Evolutionary conservation across 345 rosid species (phyloP).

Genomic region (Eutrema heterophyllum): DNA sequence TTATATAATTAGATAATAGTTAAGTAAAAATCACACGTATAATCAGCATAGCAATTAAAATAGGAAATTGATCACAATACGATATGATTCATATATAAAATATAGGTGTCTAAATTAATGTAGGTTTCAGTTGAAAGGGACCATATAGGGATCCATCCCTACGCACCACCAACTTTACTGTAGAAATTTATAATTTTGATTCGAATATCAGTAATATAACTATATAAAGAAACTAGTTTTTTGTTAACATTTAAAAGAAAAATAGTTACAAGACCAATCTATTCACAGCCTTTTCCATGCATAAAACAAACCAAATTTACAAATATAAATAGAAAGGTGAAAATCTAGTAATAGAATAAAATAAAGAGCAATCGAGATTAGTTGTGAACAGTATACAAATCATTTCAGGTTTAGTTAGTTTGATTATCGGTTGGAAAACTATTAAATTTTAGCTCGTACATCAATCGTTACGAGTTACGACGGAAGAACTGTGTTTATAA

Average conservation of each 20-base stretch:
- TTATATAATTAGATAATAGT: too few species aligned
- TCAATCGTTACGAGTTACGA: not conserved
- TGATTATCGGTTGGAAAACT: not conserved
- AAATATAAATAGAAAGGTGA: not conserved
- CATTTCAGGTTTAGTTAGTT: not conserved
- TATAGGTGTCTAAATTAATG: conserved; percentile 6
- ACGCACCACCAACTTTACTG: conserved; percentile 31
- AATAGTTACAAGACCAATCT: not conserved
- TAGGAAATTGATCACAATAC: not conserved
- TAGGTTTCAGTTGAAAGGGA: conserved; percentile 21
- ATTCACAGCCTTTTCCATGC: not conserved
- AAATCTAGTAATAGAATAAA: not conserved
- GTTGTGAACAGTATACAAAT: not conserved
- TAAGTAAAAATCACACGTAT: too few species aligned
- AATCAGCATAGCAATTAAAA: too few species aligned
- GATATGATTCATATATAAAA: not conserved
- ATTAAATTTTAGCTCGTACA: not conserved
- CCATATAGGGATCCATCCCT: conserved; percentile 18
- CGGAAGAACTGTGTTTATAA: not conserved
- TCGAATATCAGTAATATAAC: not conserved
- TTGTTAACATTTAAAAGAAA: not conserved
- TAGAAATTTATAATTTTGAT: conserved; percentile 11
- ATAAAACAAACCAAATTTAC: not conserved
- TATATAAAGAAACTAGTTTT: too few species aligned
- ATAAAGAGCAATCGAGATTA: not conserved